phyloP scores from a whole-genome alignment of 345 rosid species.

The Corymbia maculata region DNA sequence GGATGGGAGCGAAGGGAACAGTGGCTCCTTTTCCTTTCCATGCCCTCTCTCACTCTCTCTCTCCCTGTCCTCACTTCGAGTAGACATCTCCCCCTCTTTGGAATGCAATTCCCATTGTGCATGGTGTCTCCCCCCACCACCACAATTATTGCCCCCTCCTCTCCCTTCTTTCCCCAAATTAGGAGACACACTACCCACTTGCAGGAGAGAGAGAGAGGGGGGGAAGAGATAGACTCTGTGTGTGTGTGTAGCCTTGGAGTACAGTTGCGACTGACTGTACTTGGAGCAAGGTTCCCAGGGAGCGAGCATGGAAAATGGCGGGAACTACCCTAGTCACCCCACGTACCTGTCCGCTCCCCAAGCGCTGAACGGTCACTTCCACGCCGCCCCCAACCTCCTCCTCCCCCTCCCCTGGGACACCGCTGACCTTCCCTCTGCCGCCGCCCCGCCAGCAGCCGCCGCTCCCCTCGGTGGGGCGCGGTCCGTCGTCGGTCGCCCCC shows the following conservation, averaged over 20 bases:
- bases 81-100: not conserved
- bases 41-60: not conserved
- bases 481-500: not conserved
- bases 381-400: too few species aligned
- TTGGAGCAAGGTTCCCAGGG: not conserved
- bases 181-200: not conserved
- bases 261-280: not conserved
- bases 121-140: not conserved
- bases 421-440: not conserved
- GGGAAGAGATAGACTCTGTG: not conserved
- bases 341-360: not conserved
- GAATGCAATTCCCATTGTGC: not conserved
- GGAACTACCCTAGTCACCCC: not conserved
- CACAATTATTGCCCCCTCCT: not conserved
- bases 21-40: not conserved
- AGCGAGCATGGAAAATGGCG: conserved; percentile 4
- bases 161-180: not conserved
- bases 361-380: not conserved
- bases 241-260: not conserved
- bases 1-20: not conserved
- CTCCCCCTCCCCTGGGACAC: not conserved
- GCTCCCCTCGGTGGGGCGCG: not conserved
- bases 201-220: not conserved
- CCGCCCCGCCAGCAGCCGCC: not conserved
- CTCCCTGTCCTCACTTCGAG: not conserved